Percentiles rank a stretch among this genome's conserved stretches.
Evolutionary conservation across 805 yeast genomes (phyloP).

Genomic region (Pachysolen tannophilus): DNA sequence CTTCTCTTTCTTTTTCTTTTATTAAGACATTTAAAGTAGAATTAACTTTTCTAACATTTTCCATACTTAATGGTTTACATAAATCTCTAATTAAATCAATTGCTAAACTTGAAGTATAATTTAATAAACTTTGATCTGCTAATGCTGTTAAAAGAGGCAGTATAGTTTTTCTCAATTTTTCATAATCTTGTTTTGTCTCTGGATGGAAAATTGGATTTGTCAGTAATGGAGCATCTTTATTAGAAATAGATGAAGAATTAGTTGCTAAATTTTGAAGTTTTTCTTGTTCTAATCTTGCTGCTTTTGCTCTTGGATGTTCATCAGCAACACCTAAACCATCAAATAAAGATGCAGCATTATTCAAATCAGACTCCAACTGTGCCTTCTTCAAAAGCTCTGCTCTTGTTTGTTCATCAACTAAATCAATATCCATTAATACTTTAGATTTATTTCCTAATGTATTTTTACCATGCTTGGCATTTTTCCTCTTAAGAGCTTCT

Average conservation of each 20-base stretch:
- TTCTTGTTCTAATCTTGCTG: constrained; percentile 32
- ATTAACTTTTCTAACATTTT: constrained; percentile 75
- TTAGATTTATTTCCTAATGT: constrained; percentile 30
- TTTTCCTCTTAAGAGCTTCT: constrained; percentile 22
- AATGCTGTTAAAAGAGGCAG: constrained; percentile 52
- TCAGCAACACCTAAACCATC: constrained; percentile 59
- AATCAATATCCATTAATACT: constrained; percentile 49
- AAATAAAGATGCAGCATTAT: constrained; percentile 87
- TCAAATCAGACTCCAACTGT: constrained; percentile 78
- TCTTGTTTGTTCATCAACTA: constrained; percentile 66
- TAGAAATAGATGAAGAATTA: constrained; percentile 25
- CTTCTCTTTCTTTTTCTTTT: constrained; percentile 83
- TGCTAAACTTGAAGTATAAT: constrained; percentile 69
- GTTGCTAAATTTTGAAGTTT: constrained; percentile 13
- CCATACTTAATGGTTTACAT: constrained; percentile 72
- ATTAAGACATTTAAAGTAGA: constrained; percentile 75
- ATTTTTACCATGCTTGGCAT: constrained; percentile 26
- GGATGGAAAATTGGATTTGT: constrained; percentile 82
- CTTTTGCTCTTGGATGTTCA: constrained; percentile 50
- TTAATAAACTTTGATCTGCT: constrained; percentile 51
- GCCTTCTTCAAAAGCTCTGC: constrained; percentile 70
- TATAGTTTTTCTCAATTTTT: constrained; percentile 67
- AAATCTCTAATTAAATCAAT: constrained; percentile 82
- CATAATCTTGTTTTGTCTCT: constrained; percentile 70
- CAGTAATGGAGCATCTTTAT: constrained; percentile 58